Base-by-base conservation (phyloP, 2,329 filamentous ascomycete genomes). In the Fusarium sp. region DNA sequence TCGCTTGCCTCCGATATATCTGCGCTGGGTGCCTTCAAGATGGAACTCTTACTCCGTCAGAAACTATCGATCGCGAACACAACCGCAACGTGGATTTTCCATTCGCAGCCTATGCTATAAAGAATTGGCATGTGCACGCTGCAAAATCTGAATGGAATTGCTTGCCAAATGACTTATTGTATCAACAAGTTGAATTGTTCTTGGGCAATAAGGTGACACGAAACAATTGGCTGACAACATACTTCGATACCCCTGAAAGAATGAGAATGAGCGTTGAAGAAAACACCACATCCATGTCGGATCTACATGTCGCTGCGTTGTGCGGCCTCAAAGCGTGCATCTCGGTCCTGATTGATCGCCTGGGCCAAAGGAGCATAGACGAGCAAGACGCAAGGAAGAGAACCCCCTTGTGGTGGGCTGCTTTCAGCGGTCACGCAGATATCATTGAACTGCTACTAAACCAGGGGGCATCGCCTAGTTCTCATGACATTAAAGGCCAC, bases 381-480 rank as follows among this genome's bases (percentile, higher is more conserved):
- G 47, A 26, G 35, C 32, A 18, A 24, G 53, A 65, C 42, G 26
- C 17, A n/a, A 24, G 18, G 32, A 38, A 12, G 26, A 47, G 44
- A 58, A 64, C 48, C 4, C 30, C 54, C 3, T 38, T 65, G 17
- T 76, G 75, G 74, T 77, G 74, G 71, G 80, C 80, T 56, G 78
- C 80, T 22, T 26, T 8, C 3, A 57, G 45, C 11, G 79, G 80
- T 1, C 76, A 79, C 45, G 39, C 59, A 3, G 69, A 57, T 5
- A 63, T 73, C 8, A 62, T 78, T 12, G 58, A 61, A 2, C 45
- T 72, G 1, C 54, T 82, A 32, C 32, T 81, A 6, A 57, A 57
- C 8, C 64, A 73, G 17, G 79, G 78, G 4, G 82, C 79, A 9
- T 67, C 79, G 22, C 77, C 75, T 15, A 70, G 80, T 48, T 38